Base-by-base conservation (phyloP, 805 yeast species). In the Ogataea saltuana region DNA sequence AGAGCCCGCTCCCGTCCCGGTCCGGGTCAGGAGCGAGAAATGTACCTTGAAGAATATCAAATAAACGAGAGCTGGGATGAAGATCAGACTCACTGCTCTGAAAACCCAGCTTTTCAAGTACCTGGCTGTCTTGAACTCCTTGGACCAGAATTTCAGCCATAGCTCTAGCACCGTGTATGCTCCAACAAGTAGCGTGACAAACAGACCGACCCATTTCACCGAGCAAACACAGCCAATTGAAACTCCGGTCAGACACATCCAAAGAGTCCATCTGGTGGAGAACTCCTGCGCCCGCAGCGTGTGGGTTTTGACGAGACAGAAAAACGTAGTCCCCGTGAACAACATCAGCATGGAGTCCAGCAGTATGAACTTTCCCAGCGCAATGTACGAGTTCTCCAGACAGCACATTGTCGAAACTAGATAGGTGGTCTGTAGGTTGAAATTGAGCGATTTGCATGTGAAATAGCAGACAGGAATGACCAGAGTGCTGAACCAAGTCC, bases 151-250 rank as follows among this genome's bases (percentile, higher is more conserved):
- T 85, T 93, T 58, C 81, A 78, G 72, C 96, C 97, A 93, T 56
- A 93, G 72, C 55, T 93, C 97, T 40, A 80, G 83, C 21, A 87
- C 72, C 16, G 97, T 89, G 67, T 91, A 88, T 46, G 88, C 75
- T 34, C 99, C 99, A 41, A 91, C 89, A 48, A 89, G 70, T n/a
- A 87, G 66, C 43, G 95, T 91, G 46, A 88, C 87, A 58, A 93
- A 85, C 22, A 85, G 61, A 4, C 95, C 95, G 12, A 86, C 95
- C 93, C 90, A 85, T 63, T 86, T 86, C 8, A 85, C 87, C 32
- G 89, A 81, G 55, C 90, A 85, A 5, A 85, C 95, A 63, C 90
- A 85, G 0, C 95, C 95, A 44, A 86, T 75, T 6, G 85, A 76
- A 1, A 81, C 18, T 9, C 95, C 95, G 1, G 85, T 74, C 2